Percentiles rank a stretch among this genome's conserved stretches.
Evolutionary conservation across 306 rosid genomes (phyloP).

Genomic region (Cucurbita moschata): DNA sequence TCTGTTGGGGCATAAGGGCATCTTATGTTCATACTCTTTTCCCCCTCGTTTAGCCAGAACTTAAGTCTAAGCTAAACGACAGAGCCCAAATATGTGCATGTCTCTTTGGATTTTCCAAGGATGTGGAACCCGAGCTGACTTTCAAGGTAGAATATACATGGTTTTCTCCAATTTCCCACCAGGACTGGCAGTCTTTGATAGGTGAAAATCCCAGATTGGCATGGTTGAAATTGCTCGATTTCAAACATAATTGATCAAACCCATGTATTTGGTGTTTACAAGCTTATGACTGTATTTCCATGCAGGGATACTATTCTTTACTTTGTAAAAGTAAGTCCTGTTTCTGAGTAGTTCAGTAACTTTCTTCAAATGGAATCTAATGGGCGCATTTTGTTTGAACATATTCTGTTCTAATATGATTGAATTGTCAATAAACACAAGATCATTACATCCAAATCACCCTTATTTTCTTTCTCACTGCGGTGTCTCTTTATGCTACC

Average conservation of each 20-base stretch:
- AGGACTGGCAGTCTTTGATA: not conserved
- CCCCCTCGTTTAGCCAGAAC: not conserved
- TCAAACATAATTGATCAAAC: not conserved
- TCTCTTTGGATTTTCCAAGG: slow-evolving; percentile 2
- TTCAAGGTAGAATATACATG: not conserved
- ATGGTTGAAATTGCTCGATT: not conserved
- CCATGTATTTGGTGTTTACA: not conserved
- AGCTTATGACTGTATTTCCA: not conserved
- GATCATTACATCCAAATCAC: not conserved
- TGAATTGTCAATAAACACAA: not conserved
- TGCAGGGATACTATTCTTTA: not conserved
- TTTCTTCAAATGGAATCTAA: not conserved
- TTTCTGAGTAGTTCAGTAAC: not conserved
- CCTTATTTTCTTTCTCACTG: not conserved
- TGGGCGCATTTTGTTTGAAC: not conserved
- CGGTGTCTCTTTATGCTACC: slow-evolving; percentile 32
- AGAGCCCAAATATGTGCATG: not conserved
- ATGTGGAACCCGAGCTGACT: not conserved
- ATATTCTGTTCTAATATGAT: not conserved
- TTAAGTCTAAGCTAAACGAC: not conserved
- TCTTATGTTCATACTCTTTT: not conserved
- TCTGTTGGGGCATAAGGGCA: not conserved
- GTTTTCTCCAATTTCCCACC: not conserved
- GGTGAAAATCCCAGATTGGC: not conserved
- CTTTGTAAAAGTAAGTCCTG: not conserved